These are phyloP conservation scores for Penicillium capsulatum DNA, from an alignment of 2,329 filamentous ascomycete species.

Conservation along the genomic window DNA sequence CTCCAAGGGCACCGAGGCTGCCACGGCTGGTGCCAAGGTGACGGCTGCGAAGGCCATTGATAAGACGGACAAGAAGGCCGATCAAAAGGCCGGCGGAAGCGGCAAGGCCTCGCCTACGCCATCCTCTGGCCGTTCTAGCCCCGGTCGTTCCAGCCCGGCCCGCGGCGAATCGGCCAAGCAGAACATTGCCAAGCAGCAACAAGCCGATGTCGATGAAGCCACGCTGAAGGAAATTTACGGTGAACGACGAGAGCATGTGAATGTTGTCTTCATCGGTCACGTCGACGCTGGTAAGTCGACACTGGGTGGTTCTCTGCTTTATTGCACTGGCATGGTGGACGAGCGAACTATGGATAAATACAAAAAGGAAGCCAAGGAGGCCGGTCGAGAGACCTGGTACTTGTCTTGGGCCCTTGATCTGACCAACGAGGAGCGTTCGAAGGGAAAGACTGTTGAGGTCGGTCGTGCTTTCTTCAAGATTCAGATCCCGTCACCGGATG, in stretches of 20 bases:
- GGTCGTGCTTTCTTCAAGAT: slow-evolving; percentile 96
- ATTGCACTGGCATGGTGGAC: slow-evolving; percentile 97
- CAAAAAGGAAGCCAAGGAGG: slow-evolving; percentile 91
- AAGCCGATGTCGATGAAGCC: slow-evolving; percentile 73
- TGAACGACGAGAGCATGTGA: slow-evolving; percentile 73
- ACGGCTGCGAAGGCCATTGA: slow-evolving; percentile 84
- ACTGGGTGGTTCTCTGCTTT: slow-evolving; percentile 86
- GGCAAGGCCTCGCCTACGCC: slow-evolving; percentile 77
- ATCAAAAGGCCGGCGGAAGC: slow-evolving; percentile 48
- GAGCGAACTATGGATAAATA: slow-evolving; percentile 98
- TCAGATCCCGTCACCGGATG: slow-evolving; percentile 32
- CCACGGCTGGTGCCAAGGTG: slow-evolving; percentile 74
- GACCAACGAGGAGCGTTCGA: slow-evolving; percentile 90
- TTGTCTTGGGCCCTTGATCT: slow-evolving; percentile 97
- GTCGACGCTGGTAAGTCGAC: slow-evolving; percentile 98
- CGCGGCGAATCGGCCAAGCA: slow-evolving; percentile 54
- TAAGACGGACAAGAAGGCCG: slow-evolving; percentile 71
- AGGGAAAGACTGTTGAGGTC: slow-evolving; percentile 98
- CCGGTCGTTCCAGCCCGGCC: slow-evolving; percentile 69
- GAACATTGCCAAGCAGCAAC: slow-evolving; percentile 73
- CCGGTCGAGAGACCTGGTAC: slow-evolving; percentile 97
- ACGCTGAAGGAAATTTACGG: slow-evolving; percentile 91
- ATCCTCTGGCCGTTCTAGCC: slow-evolving; percentile 79
- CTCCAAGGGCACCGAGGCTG: slow-evolving; percentile 44
- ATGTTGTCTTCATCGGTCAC: slow-evolving; percentile 97